A percentile compares a stretch with the other conserved stretches of the same genome.
phyloP scores from a whole-genome alignment of 495 filamentous ascomycete species.

The Trichocladium uniseriatum region DNA sequence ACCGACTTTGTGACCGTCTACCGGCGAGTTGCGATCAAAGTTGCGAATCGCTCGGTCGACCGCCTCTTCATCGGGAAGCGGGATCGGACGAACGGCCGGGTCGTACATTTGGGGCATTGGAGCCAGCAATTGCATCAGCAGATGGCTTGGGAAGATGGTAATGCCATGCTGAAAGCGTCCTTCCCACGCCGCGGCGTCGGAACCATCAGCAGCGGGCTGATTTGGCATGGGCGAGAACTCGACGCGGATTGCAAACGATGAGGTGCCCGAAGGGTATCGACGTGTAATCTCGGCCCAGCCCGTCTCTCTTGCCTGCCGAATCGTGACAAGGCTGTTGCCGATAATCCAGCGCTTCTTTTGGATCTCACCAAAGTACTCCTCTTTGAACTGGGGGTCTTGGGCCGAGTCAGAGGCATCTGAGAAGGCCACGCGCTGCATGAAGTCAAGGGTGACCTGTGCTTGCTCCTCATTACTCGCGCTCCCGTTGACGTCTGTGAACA shows the following conservation, averaged over 20 bases:
- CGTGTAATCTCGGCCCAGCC: constrained; percentile 74
- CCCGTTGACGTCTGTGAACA: constrained; percentile 66
- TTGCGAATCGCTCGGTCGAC: constrained; percentile 63
- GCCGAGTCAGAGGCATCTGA: constrained; percentile 68
- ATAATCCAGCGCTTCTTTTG: constrained; percentile 74
- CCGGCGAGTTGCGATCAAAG: constrained; percentile 82
- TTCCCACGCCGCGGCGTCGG: constrained; percentile 31
- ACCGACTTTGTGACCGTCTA: constrained; percentile 93
- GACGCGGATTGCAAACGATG: constrained; percentile 64
- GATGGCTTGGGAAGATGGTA: constrained; percentile 66
- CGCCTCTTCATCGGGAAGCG: constrained; percentile 72
- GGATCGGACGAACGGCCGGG: constrained; percentile 56
- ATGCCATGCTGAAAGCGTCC: constrained; percentile 35
- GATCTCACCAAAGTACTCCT: constrained; percentile 55
- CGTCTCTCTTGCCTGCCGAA: constrained; percentile 66
- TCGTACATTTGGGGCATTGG: constrained; percentile 54
- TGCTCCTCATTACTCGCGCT: constrained; percentile 78
- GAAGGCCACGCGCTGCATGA: constrained; percentile 87
- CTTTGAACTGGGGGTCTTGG: constrained; percentile 54
- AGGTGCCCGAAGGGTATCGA: constrained; percentile 76
- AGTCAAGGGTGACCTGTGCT: constrained; percentile 84
- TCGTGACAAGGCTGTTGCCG: constrained; percentile 76
- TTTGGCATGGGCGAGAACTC: constrained; percentile 57
- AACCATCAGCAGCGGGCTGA: constrained; percentile 49
- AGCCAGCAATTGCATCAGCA: constrained; percentile 72